Base-by-base conservation (phyloP, 805 yeast genomes). In the Nakazawaea anatomiae region DNA sequence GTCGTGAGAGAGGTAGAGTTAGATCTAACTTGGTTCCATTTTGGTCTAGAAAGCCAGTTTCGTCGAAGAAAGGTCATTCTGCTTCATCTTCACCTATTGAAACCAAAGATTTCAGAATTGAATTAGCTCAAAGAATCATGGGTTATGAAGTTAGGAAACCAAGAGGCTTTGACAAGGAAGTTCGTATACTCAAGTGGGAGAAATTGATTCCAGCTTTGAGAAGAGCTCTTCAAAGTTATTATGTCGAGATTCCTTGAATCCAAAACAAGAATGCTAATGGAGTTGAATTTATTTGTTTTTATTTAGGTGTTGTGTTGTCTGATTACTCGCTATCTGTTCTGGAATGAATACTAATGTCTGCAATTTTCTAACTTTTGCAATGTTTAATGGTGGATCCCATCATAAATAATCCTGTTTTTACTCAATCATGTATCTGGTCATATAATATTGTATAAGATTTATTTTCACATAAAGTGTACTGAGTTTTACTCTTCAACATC, bases 141-240 rank as follows among this genome's bases (percentile, higher is more conserved):
- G 76, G 76, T 18, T 83, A 83, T 60, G 81, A 77, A 52, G 66
- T 71, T 32, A 72, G 86, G 58, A 81, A 80, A 57, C 88, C 87
- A 30, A 70, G 87, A 57, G 86, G 86, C 1, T 82, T 82, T 63
- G 87, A 82, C 59, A 83, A 82, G 64, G 86, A 81, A 57, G 85
- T 83, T 38, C 65, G 87, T 44, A 81, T 83, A 43, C 63, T 82
- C 54, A 71, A 75, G 51, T 82, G 87, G 87, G 79, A 74, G 47
- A 79, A 74, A 54, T 67, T 83, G 50, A 74, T 72, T 5, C 80
- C 84, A 2, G 87, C 87, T 30, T 69, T 83, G 52, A 73, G 69
- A 60, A 73, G 87, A 60, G 88, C 87, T 6, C 65, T 83, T 52
- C 85, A 80, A 63, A 78, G 85, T 60, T 83, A 83, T 60, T 82